A percentile compares a stretch with the other conserved stretches of the same genome.
Evolutionary conservation across 331 rosid genomes (phyloP).

Genomic region (Rhamnella rubrinervis): DNA sequence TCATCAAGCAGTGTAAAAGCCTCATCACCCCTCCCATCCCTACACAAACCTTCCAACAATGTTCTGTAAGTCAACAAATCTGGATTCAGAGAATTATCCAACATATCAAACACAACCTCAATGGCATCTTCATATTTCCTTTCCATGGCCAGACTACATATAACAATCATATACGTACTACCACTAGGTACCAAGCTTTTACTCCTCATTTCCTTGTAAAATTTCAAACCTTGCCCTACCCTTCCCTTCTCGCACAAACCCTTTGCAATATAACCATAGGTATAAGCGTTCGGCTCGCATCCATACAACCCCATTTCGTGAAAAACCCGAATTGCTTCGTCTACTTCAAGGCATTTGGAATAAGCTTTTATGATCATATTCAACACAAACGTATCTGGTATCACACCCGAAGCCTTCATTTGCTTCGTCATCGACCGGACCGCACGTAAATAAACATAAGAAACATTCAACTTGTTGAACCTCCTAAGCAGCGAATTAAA

Average conservation of each 20-base stretch:
- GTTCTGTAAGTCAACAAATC: conserved; percentile 84
- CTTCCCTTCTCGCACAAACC: conserved; percentile 97
- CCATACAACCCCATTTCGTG: conserved; percentile 84
- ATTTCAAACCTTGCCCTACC: conserved; percentile 63
- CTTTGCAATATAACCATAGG: conserved; percentile 64
- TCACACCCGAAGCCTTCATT: conserved; percentile 80
- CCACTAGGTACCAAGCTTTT: conserved; percentile 61
- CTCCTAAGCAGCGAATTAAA: conserved; percentile 65
- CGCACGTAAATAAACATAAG: conserved; percentile 64
- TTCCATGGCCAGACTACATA: conserved; percentile 72
- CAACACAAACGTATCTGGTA: conserved; percentile 76
- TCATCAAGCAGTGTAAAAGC: conserved; percentile 72
- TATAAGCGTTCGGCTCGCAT: conserved; percentile 76
- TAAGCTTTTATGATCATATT: conserved; percentile 86
- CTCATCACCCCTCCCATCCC: conserved; percentile 54
- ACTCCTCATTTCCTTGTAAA: conserved; percentile 69
- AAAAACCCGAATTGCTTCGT: conserved; percentile 75
- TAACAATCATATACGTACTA: conserved; percentile 55
- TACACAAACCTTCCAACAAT: conserved; percentile 71
- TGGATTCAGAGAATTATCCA: conserved; percentile 61
- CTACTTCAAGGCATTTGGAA: conserved; percentile 70
- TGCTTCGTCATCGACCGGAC: conserved; percentile 70
- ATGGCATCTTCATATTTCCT: conserved; percentile 61
- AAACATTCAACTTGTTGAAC: conserved; percentile 64
- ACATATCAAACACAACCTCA: conserved; percentile 70